Base-by-base conservation (phyloP, 495 filamentous ascomycete species). In the Sordaria brevicollis region DNA sequence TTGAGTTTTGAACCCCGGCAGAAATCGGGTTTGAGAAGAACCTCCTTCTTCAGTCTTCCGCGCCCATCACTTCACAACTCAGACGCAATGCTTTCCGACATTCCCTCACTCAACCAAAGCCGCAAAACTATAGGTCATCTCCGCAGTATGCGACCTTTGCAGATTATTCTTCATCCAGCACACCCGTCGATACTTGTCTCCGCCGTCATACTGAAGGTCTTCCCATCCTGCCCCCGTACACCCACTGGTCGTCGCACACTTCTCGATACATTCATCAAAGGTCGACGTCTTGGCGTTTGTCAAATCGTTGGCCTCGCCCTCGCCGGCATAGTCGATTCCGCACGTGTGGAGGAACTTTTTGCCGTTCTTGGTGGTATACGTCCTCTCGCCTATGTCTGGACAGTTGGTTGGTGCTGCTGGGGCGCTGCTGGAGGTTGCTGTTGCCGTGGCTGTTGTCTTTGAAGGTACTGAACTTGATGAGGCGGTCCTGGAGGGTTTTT, bases 181-280 rank as follows among this genome's bases (percentile, higher is more conserved):
- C 11, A 34, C 70, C 11, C 25, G 5, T 10, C 49, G 25, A 29
- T 67, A 54, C 66, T 65, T 7, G 37, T 65, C 39, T 6, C 35
- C 19, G 10, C 49, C 43, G n/a, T 71, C 71, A 8, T 43, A 39
- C 25, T 49, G 41, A 21, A 36, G 9, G 5, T 33, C 31, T 33
- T 74, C 74, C 74, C 74, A 77, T 3, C 75, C 72, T 13, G 62
- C 70, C n/a, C 75, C 74, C 1, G 67, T 73, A 41, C 74, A 77
- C 2, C 67, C 57, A 2, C 35, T 37, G 15, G 21, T 36, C 25
- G 31, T 57, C 10, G 74, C 65, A 38, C 74, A 77, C 6, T 11
- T 4, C 19, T 74, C 68, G 29, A 77, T 65, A 66, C 75, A 77
- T 9, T 74, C 69, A 15, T 67, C 65, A 37, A 77, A 73, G 31